Evolutionary conservation across 75 land plant genomes (phyloP).

Genomic region (Pseudotsuga menziesii): DNA sequence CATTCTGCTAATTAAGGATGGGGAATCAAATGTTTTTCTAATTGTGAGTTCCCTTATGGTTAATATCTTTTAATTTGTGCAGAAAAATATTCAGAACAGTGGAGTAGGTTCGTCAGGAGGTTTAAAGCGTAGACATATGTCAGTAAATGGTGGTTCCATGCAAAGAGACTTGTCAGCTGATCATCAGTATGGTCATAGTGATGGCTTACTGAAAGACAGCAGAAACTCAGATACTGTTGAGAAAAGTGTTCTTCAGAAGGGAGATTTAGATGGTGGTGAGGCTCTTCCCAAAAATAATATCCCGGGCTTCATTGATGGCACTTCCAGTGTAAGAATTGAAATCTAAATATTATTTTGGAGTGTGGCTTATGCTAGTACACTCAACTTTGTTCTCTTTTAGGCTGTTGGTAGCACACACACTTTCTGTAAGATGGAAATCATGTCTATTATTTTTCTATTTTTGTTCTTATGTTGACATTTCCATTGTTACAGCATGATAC

Average conservation of each 20-base stretch:
- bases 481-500: not conserved
- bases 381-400: not conserved
- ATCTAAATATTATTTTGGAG: not conserved
- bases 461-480: not conserved
- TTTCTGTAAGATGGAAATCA: slow-evolving; percentile 4
- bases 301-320: not conserved
- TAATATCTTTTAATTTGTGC: not conserved
- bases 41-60: not conserved
- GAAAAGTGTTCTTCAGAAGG: not conserved
- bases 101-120: not conserved
- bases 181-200: not conserved
- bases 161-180: slow-evolving; percentile 1
- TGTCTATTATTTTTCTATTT: not conserved
- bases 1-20: not conserved
- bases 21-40: not conserved
- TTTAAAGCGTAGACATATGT: not conserved
- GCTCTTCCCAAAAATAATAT: not conserved
- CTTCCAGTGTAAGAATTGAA: not conserved
- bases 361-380: not conserved
- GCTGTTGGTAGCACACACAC: not conserved
- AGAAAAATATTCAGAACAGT: slow-evolving; percentile 6
- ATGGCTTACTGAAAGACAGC: not conserved
- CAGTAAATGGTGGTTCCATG: not conserved
- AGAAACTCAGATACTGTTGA: too few species aligned
- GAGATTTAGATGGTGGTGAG: not conserved